Evolutionary conservation across 768 basidiomycete genomes (phyloP), one percentile per base, ranked within the genome.

Genomic region (Xerocomus brunneocitrinus): DNA sequence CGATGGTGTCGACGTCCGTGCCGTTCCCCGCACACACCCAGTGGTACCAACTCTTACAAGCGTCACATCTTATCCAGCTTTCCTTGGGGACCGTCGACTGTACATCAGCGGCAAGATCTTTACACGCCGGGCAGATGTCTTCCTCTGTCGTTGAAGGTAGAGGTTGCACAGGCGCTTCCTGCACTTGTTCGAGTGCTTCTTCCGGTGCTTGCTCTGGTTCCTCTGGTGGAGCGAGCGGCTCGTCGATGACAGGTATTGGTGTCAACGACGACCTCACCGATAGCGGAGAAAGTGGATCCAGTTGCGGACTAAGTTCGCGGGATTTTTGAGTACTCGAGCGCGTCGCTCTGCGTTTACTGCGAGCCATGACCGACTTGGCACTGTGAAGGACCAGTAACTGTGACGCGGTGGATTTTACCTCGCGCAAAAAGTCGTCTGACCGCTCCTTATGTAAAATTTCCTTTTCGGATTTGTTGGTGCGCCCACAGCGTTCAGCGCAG

Each of bases 51-150:
- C 74, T 79, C 69, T 85, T 85, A 74, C 88, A 91, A 22, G 79
- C 78, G 62, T 91, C 90, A 66, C 91, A 94, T 57, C 83, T 73
- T 52, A 93, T 83, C 91, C 91, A 94, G 61, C 74, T 82, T 58
- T 89, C 87, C 66, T 85, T 85, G 56, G 81, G 79, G 48, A 71
- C 74, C 3, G 72, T 65, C 25, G 65, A 66, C 30, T 70, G 61
- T 16, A 68, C 50, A 49, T 66, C 63, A 19, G 44, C 22, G 9
- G 67, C 57, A 36, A 71, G 65, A 42, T 67, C 66, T 45, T 74
- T 73, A 64, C 83, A 84, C 10, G 81, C 78, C 12, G 83, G 83
- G 62, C 83, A 84, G 28, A 24, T 56, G 41, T 71, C 73, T 54
- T 70, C 69, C 50, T 67, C 59, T 39, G 59, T 57, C 9, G 51